Base-by-base conservation (phyloP, 805 yeast genomes). In the Myxozyma monticola region DNA sequence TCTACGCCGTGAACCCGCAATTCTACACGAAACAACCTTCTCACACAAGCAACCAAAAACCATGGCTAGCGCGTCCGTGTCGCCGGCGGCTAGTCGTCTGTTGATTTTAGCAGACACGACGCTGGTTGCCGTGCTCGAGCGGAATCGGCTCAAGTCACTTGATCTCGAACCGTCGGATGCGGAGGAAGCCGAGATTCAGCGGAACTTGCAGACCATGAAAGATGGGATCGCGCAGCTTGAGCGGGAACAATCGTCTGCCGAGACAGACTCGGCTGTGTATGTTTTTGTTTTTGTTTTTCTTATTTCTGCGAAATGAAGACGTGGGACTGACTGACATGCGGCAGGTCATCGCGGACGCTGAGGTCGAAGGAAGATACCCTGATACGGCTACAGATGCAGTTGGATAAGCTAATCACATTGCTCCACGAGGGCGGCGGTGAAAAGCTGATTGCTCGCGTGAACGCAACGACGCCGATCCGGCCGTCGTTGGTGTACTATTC, bases 101-200 rank as follows among this genome's bases (percentile, higher is more conserved):
- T 49, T 54, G 31, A 52, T 65, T 8, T 45, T 68, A 33, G 59
- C 62, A 2, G 71, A 68, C 50, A 63, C 61, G 43, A 60, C 66
- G 1, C 60, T 59, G 41, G 62, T 64, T 14, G 57, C 66, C 2
- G 57, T 67, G 10, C 64, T 64, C 14, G 71, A 67, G 48, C 57
- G 65, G 20, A 55, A 62, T 37, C 58, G 70, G 25, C 57, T 67
- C 33, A 41, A 51, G 20, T 42, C 55, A 21, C 52, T 67, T n/a
- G 62, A 61, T 28, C 55, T 64, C 31, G 60, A 57, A 30, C 60
- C 65, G 18, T 54, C 67, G 4, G 49, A 51, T 4, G 42, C 60
- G 6, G 71, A 68, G 31, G 65, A 62, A 35, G 48, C 47, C 1
- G 68, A 65, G 25, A 61, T 67, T 29, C 57, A 57, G 28, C 48